These are phyloP conservation scores for Cunninghamia lanceolata DNA, from an alignment of 75 land plant species.

Conservation along the genomic window DNA sequence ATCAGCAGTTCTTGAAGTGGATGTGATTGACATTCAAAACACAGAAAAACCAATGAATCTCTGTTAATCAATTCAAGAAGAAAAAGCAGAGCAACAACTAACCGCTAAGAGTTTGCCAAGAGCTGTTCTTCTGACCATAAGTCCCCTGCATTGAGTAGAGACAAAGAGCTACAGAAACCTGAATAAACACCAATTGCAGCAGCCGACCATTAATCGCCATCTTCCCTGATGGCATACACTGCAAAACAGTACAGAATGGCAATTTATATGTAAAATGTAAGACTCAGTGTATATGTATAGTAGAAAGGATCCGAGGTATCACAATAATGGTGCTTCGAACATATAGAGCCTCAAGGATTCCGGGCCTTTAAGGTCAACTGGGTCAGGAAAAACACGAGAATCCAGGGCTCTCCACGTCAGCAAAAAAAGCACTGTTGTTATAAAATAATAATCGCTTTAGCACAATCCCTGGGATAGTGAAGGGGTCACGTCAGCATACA, in stretches of 20 bases:
- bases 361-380: neutral
- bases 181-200: neutral
- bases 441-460: neutral
- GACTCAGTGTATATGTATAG: neutral
- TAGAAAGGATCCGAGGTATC: neutral
- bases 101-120: slow-evolving; percentile 9
- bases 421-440: neutral
- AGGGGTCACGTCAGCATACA: neutral
- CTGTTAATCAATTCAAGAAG: neutral
- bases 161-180: neutral
- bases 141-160: neutral
- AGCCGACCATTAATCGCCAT: neutral
- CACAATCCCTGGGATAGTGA: too few relatives aligned
- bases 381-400: neutral
- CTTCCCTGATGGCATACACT: neutral
- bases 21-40: neutral
- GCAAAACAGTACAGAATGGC: neutral
- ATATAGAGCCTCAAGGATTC: neutral
- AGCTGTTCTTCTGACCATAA: neutral
- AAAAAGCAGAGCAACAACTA: neutral
- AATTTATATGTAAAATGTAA: neutral
- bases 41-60: neutral
- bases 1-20: neutral
- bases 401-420: neutral
- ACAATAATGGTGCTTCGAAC: neutral